Conservation (phyloP, 129 eudicot genomes). For the Tagetes erecta region DNA sequence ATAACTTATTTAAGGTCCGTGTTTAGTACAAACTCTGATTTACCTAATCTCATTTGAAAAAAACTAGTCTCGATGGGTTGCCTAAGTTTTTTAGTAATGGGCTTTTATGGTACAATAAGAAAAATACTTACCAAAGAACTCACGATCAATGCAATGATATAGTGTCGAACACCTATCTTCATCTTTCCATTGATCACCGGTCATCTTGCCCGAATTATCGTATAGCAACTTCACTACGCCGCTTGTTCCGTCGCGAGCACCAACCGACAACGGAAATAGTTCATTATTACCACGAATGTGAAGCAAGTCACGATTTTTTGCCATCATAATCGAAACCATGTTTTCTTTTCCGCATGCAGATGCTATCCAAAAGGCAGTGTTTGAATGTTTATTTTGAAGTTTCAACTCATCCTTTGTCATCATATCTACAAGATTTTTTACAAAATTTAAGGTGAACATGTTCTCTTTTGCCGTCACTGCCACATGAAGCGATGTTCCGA, state of each 20-base stretch:
- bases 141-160: too few relatives aligned
- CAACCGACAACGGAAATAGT: slow-evolving; percentile 32
- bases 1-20: too few relatives aligned
- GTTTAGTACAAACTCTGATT: too few relatives aligned
- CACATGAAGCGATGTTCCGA: slow-evolving; percentile 44
- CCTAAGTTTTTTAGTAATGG: too few relatives aligned
- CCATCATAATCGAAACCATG: slow-evolving; percentile 26
- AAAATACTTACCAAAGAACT: too few relatives aligned
- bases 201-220: too few relatives aligned
- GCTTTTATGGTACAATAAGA: too few relatives aligned
- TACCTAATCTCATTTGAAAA: too few relatives aligned
- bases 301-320: slow-evolving; percentile 3
- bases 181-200: too few relatives aligned
- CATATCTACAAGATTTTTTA: slow-evolving; percentile 23
- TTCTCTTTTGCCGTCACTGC: slow-evolving; percentile 21
- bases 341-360: slow-evolving; percentile 29
- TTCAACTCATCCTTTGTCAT: slow-evolving; percentile 27
- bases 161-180: too few relatives aligned
- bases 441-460: slow-evolving; percentile 16
- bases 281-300: slow-evolving; percentile 19
- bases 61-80: too few relatives aligned
- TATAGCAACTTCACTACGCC: too few relatives aligned
- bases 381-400: slow-evolving; percentile 3
- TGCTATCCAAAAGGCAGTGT: slow-evolving; percentile 46
- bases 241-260: slow-evolving; percentile 3